Base-by-base conservation (phyloP, 345 rosid genomes). In the thale cress (Arabidopsis thaliana) region DNA sequence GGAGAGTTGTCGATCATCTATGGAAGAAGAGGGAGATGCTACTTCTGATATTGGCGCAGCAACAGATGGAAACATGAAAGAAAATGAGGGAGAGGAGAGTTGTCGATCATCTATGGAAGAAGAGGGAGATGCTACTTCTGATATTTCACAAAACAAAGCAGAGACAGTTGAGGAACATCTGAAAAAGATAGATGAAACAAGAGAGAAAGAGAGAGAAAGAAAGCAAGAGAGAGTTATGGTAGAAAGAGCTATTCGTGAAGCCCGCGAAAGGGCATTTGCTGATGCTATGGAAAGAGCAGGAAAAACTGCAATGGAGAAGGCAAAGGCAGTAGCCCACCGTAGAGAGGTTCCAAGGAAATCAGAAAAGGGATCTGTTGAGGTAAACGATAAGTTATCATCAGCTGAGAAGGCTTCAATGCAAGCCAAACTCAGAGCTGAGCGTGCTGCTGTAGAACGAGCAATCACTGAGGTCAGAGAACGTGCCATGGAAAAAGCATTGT, bases 361-460 rank as follows among this genome's bases (percentile, higher is more conserved):
- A 38, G 87, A 82, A 61, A 93, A 86, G 67, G 77, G 81, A 72
- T 78, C 84, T 57, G 68, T 80, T 10, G 92, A 85, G 25, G 74
- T 79, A 50, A 85, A 76, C 76, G 81, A 72, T 71, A 89, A 79
- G 62, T 59, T 72, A 53, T 74, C 79, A 69, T 63, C 82, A 55
- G 55, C 74, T 56, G 82, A 74, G 71, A 74, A 85, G 82, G 82
- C 72, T 58, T 81, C 83, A 49, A 36, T 77, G 77, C 93, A 91
- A 76, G 95, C 95, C 69, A 94, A 84, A 75, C 84, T 85, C 64
- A 87, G 84, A 82, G 84, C 89, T 46, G 93, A 94, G 76, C 96
- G 97, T 63, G 93, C 97, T 79, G 98, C 98, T 30, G 98, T 93
- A 46, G 97, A 93, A 80, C 82, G 97, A 85, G 98, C 91, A 62